Conservation (phyloP, 225 moss, liverwort and hornwort species). For the Bryoerythrophyllum caledonicum region DNA sequence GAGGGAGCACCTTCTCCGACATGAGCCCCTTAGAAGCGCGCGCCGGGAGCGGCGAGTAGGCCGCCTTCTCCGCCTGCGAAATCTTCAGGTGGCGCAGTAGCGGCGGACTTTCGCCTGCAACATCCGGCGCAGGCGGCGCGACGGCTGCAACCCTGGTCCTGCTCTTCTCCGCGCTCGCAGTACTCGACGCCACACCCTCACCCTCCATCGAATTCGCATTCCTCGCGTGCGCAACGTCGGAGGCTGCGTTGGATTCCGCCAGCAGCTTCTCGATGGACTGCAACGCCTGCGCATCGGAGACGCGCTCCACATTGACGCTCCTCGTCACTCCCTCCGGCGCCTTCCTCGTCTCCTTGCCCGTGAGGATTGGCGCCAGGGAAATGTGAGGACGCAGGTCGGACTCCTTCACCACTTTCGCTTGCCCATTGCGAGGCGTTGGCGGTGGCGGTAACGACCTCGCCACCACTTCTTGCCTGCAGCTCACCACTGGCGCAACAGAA, state of each 20-base stretch:
- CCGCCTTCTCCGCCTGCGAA: constrained; percentile 42
- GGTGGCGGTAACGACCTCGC: constrained; percentile 27
- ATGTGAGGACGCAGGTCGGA: constrained; percentile 41
- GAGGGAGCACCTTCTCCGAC: constrained; percentile 39
- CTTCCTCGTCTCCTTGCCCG: constrained; percentile 36
- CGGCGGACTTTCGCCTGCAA: constrained; percentile 39
- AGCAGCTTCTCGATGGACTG: constrained; percentile 48
- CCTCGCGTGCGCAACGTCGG: constrained; percentile 24
- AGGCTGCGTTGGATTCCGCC: constrained; percentile 13
- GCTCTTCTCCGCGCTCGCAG: constrained; percentile 37
- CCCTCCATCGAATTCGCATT: constrained; percentile 17
- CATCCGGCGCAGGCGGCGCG: neutral
- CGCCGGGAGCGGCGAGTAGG: constrained; percentile 33
- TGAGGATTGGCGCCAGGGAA: constrained; percentile 49
- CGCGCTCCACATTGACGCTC: constrained; percentile 30
- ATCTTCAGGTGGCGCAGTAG: constrained; percentile 55
- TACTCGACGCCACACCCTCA: neutral
- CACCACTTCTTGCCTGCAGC: constrained; percentile 30
- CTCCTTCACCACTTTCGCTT: constrained; percentile 43
- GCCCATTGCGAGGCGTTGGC: constrained; percentile 27
- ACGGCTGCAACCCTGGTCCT: constrained; percentile 26
- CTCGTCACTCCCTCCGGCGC: constrained; percentile 23
- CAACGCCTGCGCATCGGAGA: constrained; percentile 44
- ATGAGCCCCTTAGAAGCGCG: constrained; percentile 27
- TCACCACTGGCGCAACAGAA: constrained; percentile 22